Conservation (phyloP, 2,329 filamentous ascomycete species). For the Falciphora oryzae region DNA sequence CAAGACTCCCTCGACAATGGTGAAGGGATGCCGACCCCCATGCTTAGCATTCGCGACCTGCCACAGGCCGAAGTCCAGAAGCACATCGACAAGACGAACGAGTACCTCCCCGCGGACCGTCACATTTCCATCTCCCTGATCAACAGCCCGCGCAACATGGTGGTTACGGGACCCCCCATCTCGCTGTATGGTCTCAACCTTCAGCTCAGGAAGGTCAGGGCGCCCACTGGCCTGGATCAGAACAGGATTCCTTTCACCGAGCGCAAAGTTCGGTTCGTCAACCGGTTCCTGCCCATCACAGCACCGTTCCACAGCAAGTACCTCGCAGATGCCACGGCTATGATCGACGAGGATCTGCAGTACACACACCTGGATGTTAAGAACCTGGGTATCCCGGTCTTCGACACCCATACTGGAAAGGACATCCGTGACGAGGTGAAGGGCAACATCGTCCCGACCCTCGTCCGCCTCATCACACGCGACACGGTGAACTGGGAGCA, state of each 20-base stretch:
- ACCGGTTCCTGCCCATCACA: conserved; percentile 95
- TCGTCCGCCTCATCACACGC: conserved; percentile 89
- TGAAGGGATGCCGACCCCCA: conserved; percentile 92
- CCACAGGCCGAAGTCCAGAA: conserved; percentile 84
- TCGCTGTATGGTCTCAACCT: conserved; percentile 95
- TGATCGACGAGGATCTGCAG: conserved; percentile 84
- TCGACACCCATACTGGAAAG: conserved; percentile 80
- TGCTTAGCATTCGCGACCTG: conserved; percentile 95
- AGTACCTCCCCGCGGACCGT: conserved; percentile 86
- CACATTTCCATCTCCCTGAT: conserved; percentile 94
- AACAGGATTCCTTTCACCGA: conserved; percentile 91
- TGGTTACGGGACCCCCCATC: conserved; percentile 92
- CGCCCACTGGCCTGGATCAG: conserved; percentile 94
- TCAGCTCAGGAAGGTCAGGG: conserved; percentile 93
- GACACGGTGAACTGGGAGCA: conserved; percentile 96
- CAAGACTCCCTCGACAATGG: conserved; percentile 92
- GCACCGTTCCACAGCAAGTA: conserved; percentile 98
- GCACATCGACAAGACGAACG: conserved; percentile 94
- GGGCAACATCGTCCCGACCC: conserved; percentile 76
- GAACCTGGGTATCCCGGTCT: conserved; percentile 77
- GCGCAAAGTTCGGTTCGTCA: conserved; percentile 92
- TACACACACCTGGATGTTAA: conserved; percentile 69
- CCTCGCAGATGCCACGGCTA: conserved; percentile 70
- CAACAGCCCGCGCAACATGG: conserved; percentile 95
- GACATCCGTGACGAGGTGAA: conserved; percentile 68